Evolutionary conservation across 1,284 basidiomycete genomes (phyloP).

Genomic region (Tilletia setariae): DNA sequence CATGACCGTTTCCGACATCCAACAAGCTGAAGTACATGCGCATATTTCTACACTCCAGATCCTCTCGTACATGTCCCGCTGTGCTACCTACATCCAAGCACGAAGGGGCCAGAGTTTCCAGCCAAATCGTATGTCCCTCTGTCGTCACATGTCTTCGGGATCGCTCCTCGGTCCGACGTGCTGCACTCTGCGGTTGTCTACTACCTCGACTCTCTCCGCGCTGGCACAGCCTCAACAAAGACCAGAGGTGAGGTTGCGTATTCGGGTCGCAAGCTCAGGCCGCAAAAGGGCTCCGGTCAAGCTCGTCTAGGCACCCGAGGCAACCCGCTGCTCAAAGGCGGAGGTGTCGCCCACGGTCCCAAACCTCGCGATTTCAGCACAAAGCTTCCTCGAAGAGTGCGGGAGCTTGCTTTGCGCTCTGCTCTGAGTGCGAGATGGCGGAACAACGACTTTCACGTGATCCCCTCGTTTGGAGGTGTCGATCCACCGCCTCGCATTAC

Average conservation of each 20-base stretch:
- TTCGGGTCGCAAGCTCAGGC: constrained; percentile 80
- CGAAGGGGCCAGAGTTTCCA: background rate
- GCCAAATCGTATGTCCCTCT: constrained; percentile 67
- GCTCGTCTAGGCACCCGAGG: constrained; percentile 86
- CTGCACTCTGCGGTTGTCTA: constrained; percentile 89
- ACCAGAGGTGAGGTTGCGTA: constrained; percentile 83
- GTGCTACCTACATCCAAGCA: background rate
- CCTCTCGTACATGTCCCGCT: background rate
- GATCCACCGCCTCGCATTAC: constrained; percentile 45
- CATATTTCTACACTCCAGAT: too few species aligned
- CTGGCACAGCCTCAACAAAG: constrained; percentile 87
- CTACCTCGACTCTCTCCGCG: constrained; percentile 79
- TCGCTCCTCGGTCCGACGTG: constrained; percentile 82
- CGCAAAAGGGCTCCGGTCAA: constrained; percentile 84
- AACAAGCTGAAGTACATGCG: too few species aligned
- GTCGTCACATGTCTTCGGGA: constrained; percentile 75
- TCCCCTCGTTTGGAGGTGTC: constrained; percentile 60
- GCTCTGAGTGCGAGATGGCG: constrained; percentile 77
- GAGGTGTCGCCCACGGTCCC: constrained; percentile 85
- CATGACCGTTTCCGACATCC: too few species aligned
- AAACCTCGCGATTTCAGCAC: constrained; percentile 87
- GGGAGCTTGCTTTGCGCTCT: constrained; percentile 86
- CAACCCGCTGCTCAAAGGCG: constrained; percentile 84
- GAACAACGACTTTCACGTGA: constrained; percentile 71
- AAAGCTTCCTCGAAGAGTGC: constrained; percentile 81